Base-by-base conservation (phyloP, 805 yeast genomes). In the Candida silvatica region DNA sequence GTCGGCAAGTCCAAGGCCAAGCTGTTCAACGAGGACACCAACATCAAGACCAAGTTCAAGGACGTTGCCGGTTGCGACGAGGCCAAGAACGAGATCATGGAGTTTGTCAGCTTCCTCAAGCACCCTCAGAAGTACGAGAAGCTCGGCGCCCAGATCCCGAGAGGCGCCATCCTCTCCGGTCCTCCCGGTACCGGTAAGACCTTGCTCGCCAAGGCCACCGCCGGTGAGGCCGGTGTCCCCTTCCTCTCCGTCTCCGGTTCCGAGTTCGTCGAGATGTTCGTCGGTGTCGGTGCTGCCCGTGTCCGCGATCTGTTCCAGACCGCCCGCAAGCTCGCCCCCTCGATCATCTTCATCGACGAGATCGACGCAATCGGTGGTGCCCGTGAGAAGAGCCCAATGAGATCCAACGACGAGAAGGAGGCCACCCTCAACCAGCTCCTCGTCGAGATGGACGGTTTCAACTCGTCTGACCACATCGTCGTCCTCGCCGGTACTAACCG, bases 171-270 rank as follows among this genome's bases (percentile, higher is more conserved):
- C 40, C 65, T 92, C 38, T 82, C 95, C 2, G 99, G 99, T 32
- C 95, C 98, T 14, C 99, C 99, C 34, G 99, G 99, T 66, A 92
- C 98, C 7, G 99, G 99, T 76, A 92, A 92, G 58, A 92, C 99
- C 1, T 66, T 92, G 36, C 64, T 92, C 34, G 99, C 99, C 9
- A 90, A 86, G 55, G 99, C 99, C 4, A 92, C 97, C 33, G 98
- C 98, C 2, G 98, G 98, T 46, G 99, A 92, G 59, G 98, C 99
- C 0, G 94, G 92, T 38, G 98, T 92, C 27, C 97, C 99, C 29
- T 92, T 92, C 56, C 78, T 78, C 49, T 83, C 95, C 12, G 97
- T 92, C 15, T 84, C 95, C 1, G 98, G 98, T 44, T 88, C 97
- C 5, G 98, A 90, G 59, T 90, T 90, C 48, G 95, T 92, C 11